Percentiles rank a stretch among this genome's conserved stretches.
These are phyloP conservation scores for Apophysomyces sp. DNA, from an alignment of 371 early-diverging fungal species.

Conservation along the genomic window DNA sequence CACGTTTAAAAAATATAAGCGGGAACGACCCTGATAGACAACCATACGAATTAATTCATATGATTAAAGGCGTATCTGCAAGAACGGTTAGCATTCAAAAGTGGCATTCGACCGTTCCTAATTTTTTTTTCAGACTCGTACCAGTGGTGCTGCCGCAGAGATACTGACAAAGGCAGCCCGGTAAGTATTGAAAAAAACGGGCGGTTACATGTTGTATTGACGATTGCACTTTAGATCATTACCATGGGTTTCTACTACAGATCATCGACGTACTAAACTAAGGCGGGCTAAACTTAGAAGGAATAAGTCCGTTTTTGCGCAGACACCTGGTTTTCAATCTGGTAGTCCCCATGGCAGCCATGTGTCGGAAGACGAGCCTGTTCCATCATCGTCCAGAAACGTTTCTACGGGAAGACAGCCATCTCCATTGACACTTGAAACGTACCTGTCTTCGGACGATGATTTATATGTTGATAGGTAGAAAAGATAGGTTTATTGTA, in stretches of 20 bases:
- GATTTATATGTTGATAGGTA: slow-evolving; percentile 15
- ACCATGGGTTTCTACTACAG: slow-evolving; percentile 15
- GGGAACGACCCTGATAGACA: slow-evolving; percentile 16
- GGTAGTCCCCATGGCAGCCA: neutral
- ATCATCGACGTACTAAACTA: neutral
- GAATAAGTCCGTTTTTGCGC: neutral
- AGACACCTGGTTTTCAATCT: neutral
- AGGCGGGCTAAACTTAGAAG: neutral
- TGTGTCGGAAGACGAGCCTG: slow-evolving; percentile 9
- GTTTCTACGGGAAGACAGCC: neutral
- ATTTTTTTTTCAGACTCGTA: slow-evolving; percentile 16
- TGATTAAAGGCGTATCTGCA: slow-evolving; percentile 36
- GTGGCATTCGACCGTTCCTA: neutral
- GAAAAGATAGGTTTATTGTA: neutral
- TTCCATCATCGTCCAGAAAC: slow-evolving; percentile 1
- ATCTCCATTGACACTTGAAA: slow-evolving; percentile 1
- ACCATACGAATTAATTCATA: slow-evolving; percentile 28
- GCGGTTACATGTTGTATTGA: neutral
- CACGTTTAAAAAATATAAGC: slow-evolving; percentile 32
- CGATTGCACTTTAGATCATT: slow-evolving; percentile 11
- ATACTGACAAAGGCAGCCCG: slow-evolving; percentile 43
- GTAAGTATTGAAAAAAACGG: slow-evolving; percentile 3
- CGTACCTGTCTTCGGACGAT: slow-evolving; percentile 15
- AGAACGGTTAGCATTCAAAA: slow-evolving; percentile 18
- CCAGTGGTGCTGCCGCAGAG: slow-evolving; percentile 45